These are phyloP conservation scores for Rhizopogon vulgaris DNA, from an alignment of 768 basidiomycete genomes.

Conservation along the genomic window DNA sequence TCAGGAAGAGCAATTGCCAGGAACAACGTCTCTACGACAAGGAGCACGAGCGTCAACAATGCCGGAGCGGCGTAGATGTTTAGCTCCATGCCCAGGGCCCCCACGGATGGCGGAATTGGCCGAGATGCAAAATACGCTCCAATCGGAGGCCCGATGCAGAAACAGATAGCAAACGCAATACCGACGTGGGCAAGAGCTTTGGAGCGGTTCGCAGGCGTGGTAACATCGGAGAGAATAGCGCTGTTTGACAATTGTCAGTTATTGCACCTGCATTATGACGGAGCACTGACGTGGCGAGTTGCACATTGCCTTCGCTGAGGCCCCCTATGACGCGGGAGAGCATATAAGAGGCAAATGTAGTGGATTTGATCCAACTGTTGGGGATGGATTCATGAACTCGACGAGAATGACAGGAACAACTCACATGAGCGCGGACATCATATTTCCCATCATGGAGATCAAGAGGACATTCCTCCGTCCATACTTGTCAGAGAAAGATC, in stretches of 20 bases:
- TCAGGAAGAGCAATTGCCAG: slow-evolving; percentile 76
- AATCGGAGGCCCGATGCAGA: slow-evolving; percentile 87
- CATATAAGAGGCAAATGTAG: slow-evolving; percentile 85
- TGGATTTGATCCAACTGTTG: slow-evolving; percentile 81
- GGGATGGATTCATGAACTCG: not conserved
- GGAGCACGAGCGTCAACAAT: slow-evolving; percentile 68
- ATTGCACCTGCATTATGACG: not conserved
- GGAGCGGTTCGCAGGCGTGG: slow-evolving; percentile 71
- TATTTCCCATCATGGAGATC: slow-evolving; percentile 87
- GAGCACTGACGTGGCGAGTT: slow-evolving; percentile 77
- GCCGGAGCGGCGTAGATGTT: slow-evolving; percentile 95
- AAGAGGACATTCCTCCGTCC: slow-evolving; percentile 83
- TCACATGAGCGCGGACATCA: slow-evolving; percentile 81
- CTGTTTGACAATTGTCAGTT: slow-evolving; percentile 32
- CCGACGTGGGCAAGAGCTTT: slow-evolving; percentile 88
- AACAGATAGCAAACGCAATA: slow-evolving; percentile 94
- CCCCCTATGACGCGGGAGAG: slow-evolving; percentile 90
- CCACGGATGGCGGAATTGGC: slow-evolving; percentile 59
- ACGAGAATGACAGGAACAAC: slow-evolving; percentile 21
- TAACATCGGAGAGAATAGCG: slow-evolving; percentile 91
- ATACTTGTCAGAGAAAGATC: slow-evolving; percentile 81
- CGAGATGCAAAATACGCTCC: slow-evolving; percentile 95
- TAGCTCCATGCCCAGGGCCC: slow-evolving; percentile 52
- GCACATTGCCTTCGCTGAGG: slow-evolving; percentile 95
- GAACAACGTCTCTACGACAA: slow-evolving; percentile 76